phyloP scores from a whole-genome alignment of 768 basidiomycete species.

The Rhodotorula taiwanensis region DNA sequence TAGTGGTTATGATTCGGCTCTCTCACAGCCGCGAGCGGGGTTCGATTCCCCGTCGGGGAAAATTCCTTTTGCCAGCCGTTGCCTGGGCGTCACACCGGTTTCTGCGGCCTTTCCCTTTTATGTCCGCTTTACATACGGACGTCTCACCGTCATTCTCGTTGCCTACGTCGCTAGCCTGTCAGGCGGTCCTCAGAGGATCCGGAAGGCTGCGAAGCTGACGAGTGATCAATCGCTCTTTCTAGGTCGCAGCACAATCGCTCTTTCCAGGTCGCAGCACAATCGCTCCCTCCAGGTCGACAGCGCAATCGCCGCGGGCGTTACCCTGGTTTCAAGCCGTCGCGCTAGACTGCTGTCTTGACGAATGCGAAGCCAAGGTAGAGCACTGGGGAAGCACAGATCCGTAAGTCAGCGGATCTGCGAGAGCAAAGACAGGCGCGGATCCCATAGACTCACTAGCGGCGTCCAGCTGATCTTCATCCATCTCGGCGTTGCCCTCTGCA shows the following conservation, averaged over 20 bases:
- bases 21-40: conserved; percentile 2
- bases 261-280: too few species aligned
- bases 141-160: neutral
- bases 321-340: neutral
- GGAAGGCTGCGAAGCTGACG: too few species aligned
- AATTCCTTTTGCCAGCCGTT: neutral
- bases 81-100: fast-evolving
- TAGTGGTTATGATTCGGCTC: conserved; percentile 2
- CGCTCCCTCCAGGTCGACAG: too few species aligned
- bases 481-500: conserved; percentile 72
- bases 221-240: too few species aligned
- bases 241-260: too few species aligned
- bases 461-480: conserved; percentile 95
- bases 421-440: neutral
- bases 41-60: conserved; percentile 12
- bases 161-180: too few species aligned
- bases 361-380: conserved; percentile 36
- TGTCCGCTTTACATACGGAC: too few species aligned
- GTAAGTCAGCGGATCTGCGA: too few species aligned
- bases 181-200: too few species aligned
- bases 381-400: conserved; percentile 1
- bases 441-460: conserved; percentile 71
- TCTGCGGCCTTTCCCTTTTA: neutral
- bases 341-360: neutral
- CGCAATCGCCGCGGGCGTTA: too few species aligned